Conservation (phyloP, 257 asterid species). For the Forsythia viridissima region DNA sequence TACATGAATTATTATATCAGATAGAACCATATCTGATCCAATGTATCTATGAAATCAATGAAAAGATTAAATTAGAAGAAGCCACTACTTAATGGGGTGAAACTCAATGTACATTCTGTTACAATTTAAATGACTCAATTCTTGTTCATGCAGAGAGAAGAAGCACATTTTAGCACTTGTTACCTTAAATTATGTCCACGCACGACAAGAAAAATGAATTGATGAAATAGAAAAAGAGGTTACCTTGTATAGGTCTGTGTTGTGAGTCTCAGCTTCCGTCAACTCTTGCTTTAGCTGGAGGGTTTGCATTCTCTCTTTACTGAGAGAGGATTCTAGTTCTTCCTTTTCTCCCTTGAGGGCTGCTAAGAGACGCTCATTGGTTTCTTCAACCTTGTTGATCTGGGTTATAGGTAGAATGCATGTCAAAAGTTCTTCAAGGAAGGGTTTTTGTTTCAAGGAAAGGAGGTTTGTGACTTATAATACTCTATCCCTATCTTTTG, state of each 20-base stretch:
- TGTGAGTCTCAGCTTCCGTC: constrained; percentile 69
- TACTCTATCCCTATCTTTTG: neutral
- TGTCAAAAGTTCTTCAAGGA: constrained; percentile 12
- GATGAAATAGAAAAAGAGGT: constrained; percentile 24
- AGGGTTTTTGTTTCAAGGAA: constrained; percentile 11
- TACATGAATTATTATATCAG: neutral
- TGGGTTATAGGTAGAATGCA: constrained; percentile 32
- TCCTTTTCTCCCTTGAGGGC: constrained; percentile 70
- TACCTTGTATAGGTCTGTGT: constrained; percentile 83
- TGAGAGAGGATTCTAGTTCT: constrained; percentile 68
- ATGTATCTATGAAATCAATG: neutral
- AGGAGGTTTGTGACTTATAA: neutral
- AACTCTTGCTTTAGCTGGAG: constrained; percentile 72
- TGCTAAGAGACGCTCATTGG: constrained; percentile 52
- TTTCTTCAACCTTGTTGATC: constrained; percentile 64
- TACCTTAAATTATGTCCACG: neutral
- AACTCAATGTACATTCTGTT: neutral
- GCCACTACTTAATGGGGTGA: neutral
- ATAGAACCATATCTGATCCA: neutral
- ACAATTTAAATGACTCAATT: neutral
- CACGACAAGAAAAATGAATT: constrained; percentile 2
- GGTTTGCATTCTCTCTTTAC: constrained; percentile 68
- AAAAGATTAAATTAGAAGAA: neutral
- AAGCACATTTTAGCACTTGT: neutral
- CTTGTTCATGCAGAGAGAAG: constrained; percentile 1